These are phyloP conservation scores for Mortierella sp. DNA, from an alignment of 371 early-diverging fungal species.

Conservation along the genomic window DNA sequence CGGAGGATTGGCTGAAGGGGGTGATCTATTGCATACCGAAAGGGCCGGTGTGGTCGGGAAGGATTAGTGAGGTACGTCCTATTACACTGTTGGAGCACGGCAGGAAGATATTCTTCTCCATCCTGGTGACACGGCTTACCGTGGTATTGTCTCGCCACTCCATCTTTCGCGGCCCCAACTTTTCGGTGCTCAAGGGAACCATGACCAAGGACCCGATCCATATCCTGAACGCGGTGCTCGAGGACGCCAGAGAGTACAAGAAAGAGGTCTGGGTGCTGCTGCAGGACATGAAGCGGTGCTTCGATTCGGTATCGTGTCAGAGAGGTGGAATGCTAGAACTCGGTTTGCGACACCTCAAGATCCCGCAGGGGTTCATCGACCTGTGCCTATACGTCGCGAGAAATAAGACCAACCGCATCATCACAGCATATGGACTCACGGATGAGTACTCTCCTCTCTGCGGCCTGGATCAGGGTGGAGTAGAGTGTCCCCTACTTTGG, in stretches of 20 bases:
- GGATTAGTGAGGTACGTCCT: too few species aligned
- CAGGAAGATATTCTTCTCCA: too few species aligned
- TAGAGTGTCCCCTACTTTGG: neutral
- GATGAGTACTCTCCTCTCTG: too few species aligned
- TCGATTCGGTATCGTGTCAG: conserved; percentile 23
- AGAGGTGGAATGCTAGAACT: conserved; percentile 12
- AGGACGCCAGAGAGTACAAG: conserved; percentile 13
- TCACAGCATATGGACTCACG: conserved; percentile 14
- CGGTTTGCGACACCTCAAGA: neutral
- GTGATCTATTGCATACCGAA: too few species aligned
- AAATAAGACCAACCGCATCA: conserved; percentile 17
- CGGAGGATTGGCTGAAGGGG: too few species aligned
- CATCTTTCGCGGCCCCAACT: too few species aligned
- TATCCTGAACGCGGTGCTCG: conserved; percentile 28
- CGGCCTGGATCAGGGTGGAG: conserved; percentile 4
- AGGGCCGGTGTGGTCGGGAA: too few species aligned
- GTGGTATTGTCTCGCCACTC: too few species aligned
- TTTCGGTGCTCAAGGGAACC: too few species aligned
- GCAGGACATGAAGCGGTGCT: conserved; percentile 33
- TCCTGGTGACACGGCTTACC: too few species aligned
- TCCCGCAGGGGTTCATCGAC: neutral
- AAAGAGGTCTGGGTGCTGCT: neutral
- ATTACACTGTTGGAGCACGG: too few species aligned
- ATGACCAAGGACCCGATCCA: conserved; percentile 34
- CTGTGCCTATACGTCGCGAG: conserved; percentile 5